These are phyloP conservation scores for Oryza brachyantha DNA, from an alignment of 176 grass and related monocot species.

Conservation along the genomic window DNA sequence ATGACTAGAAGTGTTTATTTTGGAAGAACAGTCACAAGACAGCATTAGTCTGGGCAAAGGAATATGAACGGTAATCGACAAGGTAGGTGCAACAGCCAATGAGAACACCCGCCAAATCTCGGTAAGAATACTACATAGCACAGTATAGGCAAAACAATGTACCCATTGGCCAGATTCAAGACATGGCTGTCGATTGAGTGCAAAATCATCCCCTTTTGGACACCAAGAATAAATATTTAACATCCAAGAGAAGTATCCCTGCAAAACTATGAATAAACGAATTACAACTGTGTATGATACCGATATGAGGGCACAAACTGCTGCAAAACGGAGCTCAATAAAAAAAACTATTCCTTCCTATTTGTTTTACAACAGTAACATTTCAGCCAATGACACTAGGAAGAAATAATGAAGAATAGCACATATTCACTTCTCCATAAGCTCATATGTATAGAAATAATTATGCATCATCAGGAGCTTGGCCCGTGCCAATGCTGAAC, in stretches of 20 bases:
- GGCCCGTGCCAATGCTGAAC: slow-evolving; percentile 34
- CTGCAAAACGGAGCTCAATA: slow-evolving; percentile 1
- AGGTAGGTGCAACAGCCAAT: no score
- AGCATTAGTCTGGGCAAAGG: no score
- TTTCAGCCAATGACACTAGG: slow-evolving; percentile 34
- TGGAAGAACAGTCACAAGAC: no score
- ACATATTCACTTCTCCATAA: slow-evolving; percentile 49
- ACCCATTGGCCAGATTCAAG: not conserved
- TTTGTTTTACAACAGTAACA: slow-evolving; percentile 46
- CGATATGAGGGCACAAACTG: slow-evolving; percentile 33
- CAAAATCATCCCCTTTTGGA: not conserved
- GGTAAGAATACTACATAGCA: not conserved
- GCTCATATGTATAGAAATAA: slow-evolving; percentile 34
- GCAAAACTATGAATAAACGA: slow-evolving; percentile 39
- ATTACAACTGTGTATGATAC: slow-evolving; percentile 39
- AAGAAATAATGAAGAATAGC: slow-evolving; percentile 44
- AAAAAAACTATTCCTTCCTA: slow-evolving; percentile 36
- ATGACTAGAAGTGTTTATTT: no score
- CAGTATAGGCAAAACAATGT: not conserved
- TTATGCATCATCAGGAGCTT: slow-evolving; percentile 27
- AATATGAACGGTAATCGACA: no score
- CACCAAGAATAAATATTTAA: slow-evolving; percentile 6
- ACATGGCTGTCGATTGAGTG: not conserved
- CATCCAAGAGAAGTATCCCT: slow-evolving; percentile 16
- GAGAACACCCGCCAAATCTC: not conserved